Percentiles rank a stretch among this genome's conserved stretches.
Evolutionary conservation across 768 basidiomycete genomes (phyloP).

Genomic region (Ramaria sp.): DNA sequence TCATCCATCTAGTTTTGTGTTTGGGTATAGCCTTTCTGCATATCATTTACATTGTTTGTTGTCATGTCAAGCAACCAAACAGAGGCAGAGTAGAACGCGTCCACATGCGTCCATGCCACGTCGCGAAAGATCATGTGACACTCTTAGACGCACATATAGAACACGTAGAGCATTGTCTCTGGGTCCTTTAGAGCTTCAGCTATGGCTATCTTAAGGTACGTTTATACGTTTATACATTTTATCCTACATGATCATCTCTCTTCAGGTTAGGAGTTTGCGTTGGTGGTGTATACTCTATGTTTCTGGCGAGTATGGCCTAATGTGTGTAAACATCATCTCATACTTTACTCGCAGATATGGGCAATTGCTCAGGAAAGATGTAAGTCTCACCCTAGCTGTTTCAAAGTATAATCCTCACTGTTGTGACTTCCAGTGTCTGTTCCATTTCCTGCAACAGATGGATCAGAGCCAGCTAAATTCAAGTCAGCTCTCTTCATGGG

Average conservation of each 20-base stretch:
- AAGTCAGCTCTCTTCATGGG: slow-evolving; percentile 78
- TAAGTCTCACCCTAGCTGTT: slow-evolving; percentile 25
- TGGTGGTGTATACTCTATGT: slow-evolving; percentile 86
- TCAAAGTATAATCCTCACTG: background rate
- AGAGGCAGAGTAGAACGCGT: too few species aligned
- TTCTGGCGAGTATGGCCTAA: slow-evolving; percentile 49
- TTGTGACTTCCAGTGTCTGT: slow-evolving; percentile 51
- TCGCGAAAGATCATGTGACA: too few species aligned
- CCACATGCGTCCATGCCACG: too few species aligned
- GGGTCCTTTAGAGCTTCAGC: background rate
- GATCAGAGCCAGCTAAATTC: slow-evolving; percentile 55
- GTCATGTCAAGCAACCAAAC: too few species aligned
- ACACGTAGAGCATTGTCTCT: too few species aligned
- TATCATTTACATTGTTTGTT: too few species aligned
- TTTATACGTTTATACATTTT: background rate
- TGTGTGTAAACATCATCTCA: slow-evolving; percentile 1
- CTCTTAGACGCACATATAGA: too few species aligned
- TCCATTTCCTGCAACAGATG: slow-evolving; percentile 65
- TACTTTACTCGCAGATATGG: slow-evolving; percentile 48
- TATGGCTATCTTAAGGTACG: background rate
- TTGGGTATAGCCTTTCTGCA: too few species aligned
- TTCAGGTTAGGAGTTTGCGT: slow-evolving; percentile 64
- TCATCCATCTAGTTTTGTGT: too few species aligned
- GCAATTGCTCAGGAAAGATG: slow-evolving; percentile 90
- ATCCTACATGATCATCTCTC: background rate